Conservation (phyloP, 2,329 filamentous ascomycete species). For the Aureobasidium sp. region DNA sequence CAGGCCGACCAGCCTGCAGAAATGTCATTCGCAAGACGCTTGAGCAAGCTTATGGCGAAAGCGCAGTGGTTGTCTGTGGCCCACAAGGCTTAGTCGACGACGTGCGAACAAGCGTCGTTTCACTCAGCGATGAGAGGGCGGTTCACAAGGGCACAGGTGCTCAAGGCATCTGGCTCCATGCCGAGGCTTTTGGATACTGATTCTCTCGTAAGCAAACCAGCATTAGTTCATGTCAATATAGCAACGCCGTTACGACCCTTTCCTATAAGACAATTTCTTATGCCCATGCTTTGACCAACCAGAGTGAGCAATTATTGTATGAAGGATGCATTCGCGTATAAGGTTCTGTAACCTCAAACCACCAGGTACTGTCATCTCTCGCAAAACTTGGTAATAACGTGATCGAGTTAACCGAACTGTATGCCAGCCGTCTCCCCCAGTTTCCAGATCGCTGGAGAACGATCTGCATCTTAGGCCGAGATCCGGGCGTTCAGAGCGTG, state of each 20-base stretch:
- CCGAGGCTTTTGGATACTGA: conserved; percentile 47
- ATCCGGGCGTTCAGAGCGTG: conserved; percentile 1
- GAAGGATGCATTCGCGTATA: conserved; percentile 5
- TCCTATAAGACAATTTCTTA: neutral
- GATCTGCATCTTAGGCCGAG: neutral
- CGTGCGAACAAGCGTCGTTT: conserved; percentile 47
- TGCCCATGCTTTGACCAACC: neutral
- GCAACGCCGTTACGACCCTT: neutral
- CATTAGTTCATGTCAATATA: neutral
- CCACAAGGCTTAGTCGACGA: conserved; percentile 47
- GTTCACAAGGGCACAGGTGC: conserved; percentile 61
- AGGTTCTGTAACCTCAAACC: neutral
- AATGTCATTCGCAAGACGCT: conserved; percentile 47
- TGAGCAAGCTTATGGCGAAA: conserved; percentile 54
- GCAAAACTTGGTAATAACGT: neutral
- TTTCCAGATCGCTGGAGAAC: neutral
- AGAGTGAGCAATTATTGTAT: neutral
- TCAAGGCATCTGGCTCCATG: conserved; percentile 54
- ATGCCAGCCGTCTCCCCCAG: neutral
- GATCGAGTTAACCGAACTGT: neutral
- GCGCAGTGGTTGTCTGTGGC: conserved; percentile 55
- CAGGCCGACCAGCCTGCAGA: conserved; percentile 45
- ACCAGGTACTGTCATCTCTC: neutral
- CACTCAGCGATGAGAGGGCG: conserved; percentile 54
- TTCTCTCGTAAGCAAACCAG: neutral